Percentiles rank a stretch among this genome's conserved stretches.
phyloP scores from a whole-genome alignment of 2,329 filamentous ascomycete species.

The Sclerotinia glacialis region DNA sequence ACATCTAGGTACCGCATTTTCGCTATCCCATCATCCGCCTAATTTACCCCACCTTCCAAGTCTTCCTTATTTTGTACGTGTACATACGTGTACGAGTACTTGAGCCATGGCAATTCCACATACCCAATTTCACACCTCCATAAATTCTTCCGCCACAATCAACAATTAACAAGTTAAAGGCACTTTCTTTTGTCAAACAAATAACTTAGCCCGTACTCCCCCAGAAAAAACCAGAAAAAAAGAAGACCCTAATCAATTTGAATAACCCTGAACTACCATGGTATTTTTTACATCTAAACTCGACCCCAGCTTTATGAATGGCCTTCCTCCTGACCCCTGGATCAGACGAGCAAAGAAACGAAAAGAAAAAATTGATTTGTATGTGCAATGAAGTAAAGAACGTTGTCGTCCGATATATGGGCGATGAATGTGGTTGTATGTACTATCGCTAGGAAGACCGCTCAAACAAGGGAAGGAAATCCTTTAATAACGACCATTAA shows the following conservation, averaged over 20 bases:
- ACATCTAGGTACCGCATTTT: neutral
- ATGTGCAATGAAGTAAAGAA: slow-evolving; percentile 10
- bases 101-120: neutral
- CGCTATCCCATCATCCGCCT: neutral
- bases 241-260: slow-evolving; percentile 14
- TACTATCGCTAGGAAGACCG: neutral
- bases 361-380: neutral
- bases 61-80: neutral
- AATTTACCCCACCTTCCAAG: too few relatives aligned
- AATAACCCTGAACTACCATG: slow-evolving; percentile 8
- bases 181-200: neutral
- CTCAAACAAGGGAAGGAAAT: neutral
- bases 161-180: neutral
- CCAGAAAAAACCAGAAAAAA: slow-evolving; percentile 2
- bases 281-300: slow-evolving; percentile 2
- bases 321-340: neutral
- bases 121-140: neutral
- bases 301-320: neutral
- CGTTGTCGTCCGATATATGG: neutral
- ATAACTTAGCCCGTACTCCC: neutral
- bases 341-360: neutral
- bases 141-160: neutral
- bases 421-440: slow-evolving; percentile 2
- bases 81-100: neutral
- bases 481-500: slow-evolving; percentile 11